phyloP scores from a whole-genome alignment of 2,329 filamentous ascomycete genomes.

The Metarhizium sp. region DNA sequence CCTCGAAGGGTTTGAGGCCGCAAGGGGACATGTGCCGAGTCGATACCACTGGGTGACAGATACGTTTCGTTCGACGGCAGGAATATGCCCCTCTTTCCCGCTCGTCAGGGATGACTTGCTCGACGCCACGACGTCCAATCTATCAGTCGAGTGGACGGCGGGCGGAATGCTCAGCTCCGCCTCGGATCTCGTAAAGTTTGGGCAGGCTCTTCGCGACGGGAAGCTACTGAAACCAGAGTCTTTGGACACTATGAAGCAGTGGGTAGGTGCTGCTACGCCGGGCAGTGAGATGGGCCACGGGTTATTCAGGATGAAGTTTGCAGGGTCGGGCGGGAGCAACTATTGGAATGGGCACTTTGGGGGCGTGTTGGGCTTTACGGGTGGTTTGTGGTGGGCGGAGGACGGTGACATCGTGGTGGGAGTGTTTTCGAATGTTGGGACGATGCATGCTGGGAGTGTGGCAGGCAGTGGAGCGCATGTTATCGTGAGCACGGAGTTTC shows the following conservation, averaged over 20 bases:
- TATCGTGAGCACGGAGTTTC: constrained; percentile 2
- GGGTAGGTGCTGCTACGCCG: constrained; percentile 1
- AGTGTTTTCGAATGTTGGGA: constrained; percentile 7
- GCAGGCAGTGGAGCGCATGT: constrained; percentile 6
- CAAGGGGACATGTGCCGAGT: not conserved
- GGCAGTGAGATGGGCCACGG: constrained; percentile 7
- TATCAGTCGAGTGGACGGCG: constrained; percentile 9
- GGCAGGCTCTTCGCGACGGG: constrained; percentile 7
- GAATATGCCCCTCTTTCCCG: constrained; percentile 6
- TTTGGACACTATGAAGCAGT: constrained; percentile 6
- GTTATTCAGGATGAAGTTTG: constrained; percentile 5
- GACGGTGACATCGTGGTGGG: constrained; percentile 5
- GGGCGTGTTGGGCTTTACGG: constrained; percentile 7
- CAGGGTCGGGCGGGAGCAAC: not conserved
- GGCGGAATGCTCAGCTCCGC: constrained; percentile 9
- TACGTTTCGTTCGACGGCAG: constrained; percentile 4
- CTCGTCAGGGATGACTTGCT: constrained; percentile 4
- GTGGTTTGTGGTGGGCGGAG: constrained; percentile 7
- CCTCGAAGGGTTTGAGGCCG: constrained; percentile 7
- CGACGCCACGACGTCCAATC: constrained; percentile 8
- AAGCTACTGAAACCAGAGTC: constrained; percentile 6
- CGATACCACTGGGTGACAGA: constrained; percentile 8
- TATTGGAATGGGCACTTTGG: constrained; percentile 8
- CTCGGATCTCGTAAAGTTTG: constrained; percentile 7
- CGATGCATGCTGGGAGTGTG: constrained; percentile 5